Evolutionary conservation across 495 filamentous ascomycete genomes (phyloP).

Genomic region (Talaromyces liani): DNA sequence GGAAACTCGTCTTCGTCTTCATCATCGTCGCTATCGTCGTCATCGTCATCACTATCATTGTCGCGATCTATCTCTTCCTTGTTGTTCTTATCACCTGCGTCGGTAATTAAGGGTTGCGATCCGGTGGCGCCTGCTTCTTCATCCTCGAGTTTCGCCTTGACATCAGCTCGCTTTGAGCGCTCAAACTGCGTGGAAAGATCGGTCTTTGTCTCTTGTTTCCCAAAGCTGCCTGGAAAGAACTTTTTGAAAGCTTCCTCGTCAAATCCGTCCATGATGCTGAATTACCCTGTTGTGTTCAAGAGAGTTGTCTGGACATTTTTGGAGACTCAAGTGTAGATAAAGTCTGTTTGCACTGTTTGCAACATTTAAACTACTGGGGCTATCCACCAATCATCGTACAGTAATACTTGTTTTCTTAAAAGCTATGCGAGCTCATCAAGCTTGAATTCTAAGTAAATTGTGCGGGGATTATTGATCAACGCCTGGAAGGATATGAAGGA

Average conservation of each 20-base stretch:
- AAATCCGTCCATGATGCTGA: slow-evolving; percentile 30
- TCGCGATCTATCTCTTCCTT: slow-evolving; percentile 36
- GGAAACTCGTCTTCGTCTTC: slow-evolving; percentile 88
- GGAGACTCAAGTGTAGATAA: not conserved
- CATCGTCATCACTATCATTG: slow-evolving; percentile 39
- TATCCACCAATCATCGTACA: not conserved
- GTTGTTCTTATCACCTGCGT: slow-evolving; percentile 9
- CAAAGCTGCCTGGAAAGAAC: slow-evolving; percentile 79
- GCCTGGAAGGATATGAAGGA: no score
- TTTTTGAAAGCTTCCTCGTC: slow-evolving; percentile 78
- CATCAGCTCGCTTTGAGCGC: slow-evolving; percentile 55
- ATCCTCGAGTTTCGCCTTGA: slow-evolving; percentile 21
- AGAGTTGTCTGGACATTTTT: slow-evolving; percentile 1
- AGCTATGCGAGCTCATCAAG: not conserved
- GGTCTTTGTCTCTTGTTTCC: slow-evolving; percentile 66
- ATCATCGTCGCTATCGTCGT: slow-evolving; percentile 49
- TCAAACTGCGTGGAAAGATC: slow-evolving; percentile 76
- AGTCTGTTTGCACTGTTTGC: slow-evolving; percentile 33
- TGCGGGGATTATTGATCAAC: not conserved
- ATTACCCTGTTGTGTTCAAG: slow-evolving; percentile 9
- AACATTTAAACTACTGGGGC: not conserved
- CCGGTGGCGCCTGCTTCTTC: slow-evolving; percentile 5
- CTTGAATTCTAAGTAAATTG: no score
- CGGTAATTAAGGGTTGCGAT: slow-evolving; percentile 14
- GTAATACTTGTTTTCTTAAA: not conserved